Evolutionary conservation across 495 filamentous ascomycete species (phyloP), one percentile per base, ranked within the genome.

Genomic region (Xylaria sp.): DNA sequence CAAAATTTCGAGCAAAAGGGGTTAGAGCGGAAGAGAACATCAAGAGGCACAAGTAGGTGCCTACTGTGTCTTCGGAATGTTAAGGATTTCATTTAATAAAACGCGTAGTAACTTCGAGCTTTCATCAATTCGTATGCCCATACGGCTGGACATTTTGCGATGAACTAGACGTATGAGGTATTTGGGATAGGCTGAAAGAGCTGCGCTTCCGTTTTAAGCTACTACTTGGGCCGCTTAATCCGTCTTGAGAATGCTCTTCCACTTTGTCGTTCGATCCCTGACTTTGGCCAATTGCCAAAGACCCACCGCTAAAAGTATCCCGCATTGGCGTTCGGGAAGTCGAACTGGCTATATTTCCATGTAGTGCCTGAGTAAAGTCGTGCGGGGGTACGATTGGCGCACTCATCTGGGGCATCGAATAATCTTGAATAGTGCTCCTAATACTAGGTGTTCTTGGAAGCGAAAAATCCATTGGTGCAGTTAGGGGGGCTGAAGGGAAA

Each of bases 401-500:
- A 74, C 84, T 86, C 80, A 88, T 81, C 73, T 87, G 85, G 5
- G 85, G 84, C 74, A 87, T 87, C 15, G 83, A 83, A 76, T 86
- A 87, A 67, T 88, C 85, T 15, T 77, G 78, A 21, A 80, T 77
- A n/a, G 79, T 74, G 11, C 73, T 78, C 68, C 81, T 75, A 65
- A 79, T 81, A 24, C 79, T 79, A 12, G 83, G 78, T 24, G 85
- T 84, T 35, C 85, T 78, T 9, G 86, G 82, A 14, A 88, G 78
- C 17, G 84, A 80, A 68, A 86, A 88, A 69, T 87, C 85, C 69
- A 84, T 82, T 1, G 87, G 85, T 17, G 85, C 85, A 7, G 85
- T 82, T 3, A 89, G 77, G 3, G 87, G 87, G 17, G 86, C 85
- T 15, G 84, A 85, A 4, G 85, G 83, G 69, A 86, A 88, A 68